Conservation (phyloP, 2,329 filamentous ascomycete species). For the Zelopaecilomyces penicillatus region DNA sequence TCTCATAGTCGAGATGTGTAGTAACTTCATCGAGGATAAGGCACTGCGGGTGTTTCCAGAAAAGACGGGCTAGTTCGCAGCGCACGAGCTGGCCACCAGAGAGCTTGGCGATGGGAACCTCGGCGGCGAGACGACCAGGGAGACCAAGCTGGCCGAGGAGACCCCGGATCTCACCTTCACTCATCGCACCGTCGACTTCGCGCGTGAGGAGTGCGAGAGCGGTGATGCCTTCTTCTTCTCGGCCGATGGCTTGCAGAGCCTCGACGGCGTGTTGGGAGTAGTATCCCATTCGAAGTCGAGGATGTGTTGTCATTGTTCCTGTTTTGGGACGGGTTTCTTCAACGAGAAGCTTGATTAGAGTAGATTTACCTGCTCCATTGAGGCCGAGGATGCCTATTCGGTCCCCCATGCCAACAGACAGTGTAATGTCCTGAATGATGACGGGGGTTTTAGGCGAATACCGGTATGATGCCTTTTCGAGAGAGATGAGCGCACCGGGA, state of each 20-base stretch:
- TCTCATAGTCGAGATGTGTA: constrained; percentile 78
- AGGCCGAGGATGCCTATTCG: constrained; percentile 68
- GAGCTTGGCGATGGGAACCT: constrained; percentile 63
- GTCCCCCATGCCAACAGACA: constrained; percentile 66
- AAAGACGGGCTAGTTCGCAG: constrained; percentile 56
- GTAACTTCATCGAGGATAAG: constrained; percentile 75
- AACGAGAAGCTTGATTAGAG: constrained; percentile 64
- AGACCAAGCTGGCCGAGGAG: constrained; percentile 63
- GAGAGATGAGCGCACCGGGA: constrained; percentile 61
- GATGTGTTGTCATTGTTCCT: constrained; percentile 57
- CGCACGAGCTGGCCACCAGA: constrained; percentile 72
- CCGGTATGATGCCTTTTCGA: constrained; percentile 60
- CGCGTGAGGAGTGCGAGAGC: constrained; percentile 55
- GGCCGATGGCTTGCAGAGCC: constrained; percentile 49
- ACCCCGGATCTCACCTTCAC: constrained; percentile 60
- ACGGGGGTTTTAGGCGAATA: constrained; percentile 38
- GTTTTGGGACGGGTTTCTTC: constrained; percentile 48
- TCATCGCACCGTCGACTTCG: constrained; percentile 42
- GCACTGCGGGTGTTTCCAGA: constrained; percentile 62
- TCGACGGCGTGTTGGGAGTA: constrained; percentile 78
- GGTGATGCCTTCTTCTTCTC: constrained; percentile 44
- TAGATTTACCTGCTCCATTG: constrained; percentile 78
- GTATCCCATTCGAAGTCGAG: constrained; percentile 62
- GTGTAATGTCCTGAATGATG: constrained; percentile 53
- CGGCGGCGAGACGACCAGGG: constrained; percentile 60